Evolutionary conservation across 768 basidiomycete genomes (phyloP), one percentile per base, ranked within the genome.

Genomic region (Podaxis mareebaensis): DNA sequence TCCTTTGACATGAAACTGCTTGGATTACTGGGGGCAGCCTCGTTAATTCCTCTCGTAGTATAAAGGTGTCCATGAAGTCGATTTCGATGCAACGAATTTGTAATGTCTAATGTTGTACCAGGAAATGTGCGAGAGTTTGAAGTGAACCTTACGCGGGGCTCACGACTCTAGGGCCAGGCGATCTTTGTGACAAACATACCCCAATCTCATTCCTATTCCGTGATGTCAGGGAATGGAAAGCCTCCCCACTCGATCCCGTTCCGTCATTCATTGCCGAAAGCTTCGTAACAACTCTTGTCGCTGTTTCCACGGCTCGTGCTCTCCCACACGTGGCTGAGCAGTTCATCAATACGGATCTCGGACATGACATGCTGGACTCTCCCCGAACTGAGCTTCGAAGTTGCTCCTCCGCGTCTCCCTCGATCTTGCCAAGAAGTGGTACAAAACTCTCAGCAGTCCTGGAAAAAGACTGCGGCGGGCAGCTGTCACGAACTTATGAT

Each of bases 1-100:
- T n/a, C 24, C 33, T 48, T 57, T 10, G 46, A 63, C 28, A 36
- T 51, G 20, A 57, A 51, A 20, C 5, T 62, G 44, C 53, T 62
- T 10, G 61, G 46, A 2, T 20, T 63, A 26, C 11, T 57, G 36
- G 59, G 59, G 20, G 13, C 60, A 8, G 65, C 55, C 7, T 65
- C 62, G 4, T 61, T 65, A 48, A 53, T 65, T 40, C 65, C 65
- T 33, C 24, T 66, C n/a, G 33, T 67, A n/a, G 20, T 75, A n/a
- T 68, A 68, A 44, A 24, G 12, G 22, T 24, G 26, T 51, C 20
- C 13, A 20, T 24, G 13, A 13, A 20, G 13, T 24, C 26, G 20
- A 12, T 26, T 51, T 28, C 22, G 22, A 28, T 28, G 13, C 15
- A 26, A 12, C 20, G 17, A 46, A 15, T 10, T n/a, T 46, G 24